Percentiles rank a stretch among this genome's conserved stretches.
Evolutionary conservation across 2,329 filamentous ascomycete genomes (phyloP).

Genomic region (Didymella segeticola): DNA sequence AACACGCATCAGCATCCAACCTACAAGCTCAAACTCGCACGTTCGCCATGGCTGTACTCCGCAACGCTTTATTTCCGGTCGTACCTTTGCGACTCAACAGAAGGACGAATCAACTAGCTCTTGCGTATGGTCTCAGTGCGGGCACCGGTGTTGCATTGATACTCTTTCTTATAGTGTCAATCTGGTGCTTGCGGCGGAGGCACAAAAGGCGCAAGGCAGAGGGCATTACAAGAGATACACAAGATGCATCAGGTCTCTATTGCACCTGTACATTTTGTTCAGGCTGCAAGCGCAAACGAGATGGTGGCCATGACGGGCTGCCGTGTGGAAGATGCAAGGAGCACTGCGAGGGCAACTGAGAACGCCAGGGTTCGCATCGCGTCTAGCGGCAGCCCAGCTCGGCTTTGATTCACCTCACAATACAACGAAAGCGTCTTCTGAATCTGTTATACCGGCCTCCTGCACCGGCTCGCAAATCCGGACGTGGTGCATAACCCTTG

Average conservation of each 20-base stretch:
- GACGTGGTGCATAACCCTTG: conserved; percentile 50
- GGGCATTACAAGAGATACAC: not conserved
- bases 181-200: not conserved
- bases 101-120: not conserved
- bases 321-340: not conserved
- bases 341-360: not conserved
- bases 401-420: not conserved
- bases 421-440: not conserved
- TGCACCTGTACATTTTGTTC: not conserved
- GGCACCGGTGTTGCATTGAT: not conserved
- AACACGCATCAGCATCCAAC: too few relatives aligned
- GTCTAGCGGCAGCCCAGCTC: not conserved
- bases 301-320: not conserved
- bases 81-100: not conserved
- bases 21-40: too few relatives aligned
- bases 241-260: not conserved
- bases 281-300: not conserved
- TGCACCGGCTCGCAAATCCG: not conserved
- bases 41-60: too few relatives aligned
- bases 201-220: not conserved
- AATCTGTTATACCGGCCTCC: not conserved
- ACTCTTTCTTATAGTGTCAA: not conserved
- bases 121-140: conserved; percentile 6
- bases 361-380: not conserved
- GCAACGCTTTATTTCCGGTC: conserved; percentile 58